Base-by-base conservation (phyloP, 331 rosid genomes). In the Quercus lobata region DNA sequence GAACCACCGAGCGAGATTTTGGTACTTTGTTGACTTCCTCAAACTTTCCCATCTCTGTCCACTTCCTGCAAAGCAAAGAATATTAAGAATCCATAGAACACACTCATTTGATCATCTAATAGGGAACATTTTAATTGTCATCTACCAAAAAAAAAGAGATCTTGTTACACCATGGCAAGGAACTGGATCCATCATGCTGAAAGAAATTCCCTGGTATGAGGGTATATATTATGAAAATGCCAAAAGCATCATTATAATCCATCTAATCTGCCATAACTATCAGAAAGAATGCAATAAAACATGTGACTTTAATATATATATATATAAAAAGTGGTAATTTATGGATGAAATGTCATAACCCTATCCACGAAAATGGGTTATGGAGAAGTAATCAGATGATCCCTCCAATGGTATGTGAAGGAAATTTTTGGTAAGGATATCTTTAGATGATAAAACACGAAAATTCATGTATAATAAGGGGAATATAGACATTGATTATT, bases 21-120 rank as follows among this genome's bases (percentile, higher is more conserved):
- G 86, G 82, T 91, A 91, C 83, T 93, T 96, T 83, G 89, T 93
- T 55, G 97, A 90, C 84, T 91, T 91, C 88, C 96, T 96, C 82
- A 96, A 84, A 85, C 97, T 90, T 84, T 93, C 98, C 98, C 99
- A 96, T 81, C 99, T 91, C 84, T 84, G 88, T 68, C 96, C 97
- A 82, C 91, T 74, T 79, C 92, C 98, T 96, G 87, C 69, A 75
- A 75, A 81, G 57, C 27, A 78, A 19, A 81, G 19, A 75, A 52
- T 53, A 34, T 2, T 53, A 58, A 54, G 17, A 30, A 84, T 74
- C 21, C 69, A 57, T n/a, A 4, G 14, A 57, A 22, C 21, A 54
- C 55, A 60, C 57, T 46, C 9, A 8, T 35, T 8, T 34, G 53
- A 19, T 34, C 37, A 62, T 19, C n/a, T 5, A 27, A 27, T 62